These are phyloP conservation scores for Cystobasidium pallidum DNA, from an alignment of 1,284 basidiomycete species.

Conservation along the genomic window DNA sequence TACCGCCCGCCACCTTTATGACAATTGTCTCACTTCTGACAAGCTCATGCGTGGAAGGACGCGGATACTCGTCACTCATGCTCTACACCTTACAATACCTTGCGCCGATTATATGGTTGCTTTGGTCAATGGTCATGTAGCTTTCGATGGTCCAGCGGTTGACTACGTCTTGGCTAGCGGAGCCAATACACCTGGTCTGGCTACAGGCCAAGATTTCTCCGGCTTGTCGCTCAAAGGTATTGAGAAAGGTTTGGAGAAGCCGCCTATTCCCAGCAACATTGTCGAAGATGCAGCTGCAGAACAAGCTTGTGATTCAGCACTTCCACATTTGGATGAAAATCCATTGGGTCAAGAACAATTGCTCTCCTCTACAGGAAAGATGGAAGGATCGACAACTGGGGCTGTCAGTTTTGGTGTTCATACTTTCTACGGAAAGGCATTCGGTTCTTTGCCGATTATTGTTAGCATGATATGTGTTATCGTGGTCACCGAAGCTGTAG, in stretches of 20 bases:
- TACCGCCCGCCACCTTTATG: conserved; percentile 66
- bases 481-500: conserved; percentile 46
- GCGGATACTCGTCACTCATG: conserved; percentile 84
- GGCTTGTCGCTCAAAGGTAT: conserved; percentile 17
- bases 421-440: conserved; percentile 46
- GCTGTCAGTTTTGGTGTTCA: conserved; percentile 47
- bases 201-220: conserved; percentile 39
- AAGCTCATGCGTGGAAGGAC: conserved; percentile 76
- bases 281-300: conserved; percentile 67
- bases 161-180: conserved; percentile 39
- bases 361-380: conserved; percentile 49
- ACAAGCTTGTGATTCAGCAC: conserved; percentile 78
- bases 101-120: conserved; percentile 70
- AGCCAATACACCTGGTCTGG: conserved; percentile 35
- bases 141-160: conserved; percentile 66
- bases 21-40: conserved; percentile 76
- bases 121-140: conserved; percentile 79
- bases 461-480: conserved; percentile 43
- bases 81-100: conserved; percentile 72
- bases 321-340: conserved; percentile 77
- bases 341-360: conserved; percentile 68
- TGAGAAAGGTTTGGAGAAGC: conserved; percentile 34
- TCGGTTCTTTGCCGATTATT: conserved; percentile 46
- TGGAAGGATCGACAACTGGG: conserved; percentile 45
- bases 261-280: conserved; percentile 46